These are phyloP conservation scores for Trebouxiophyceae sp. DNA, from an alignment of 163 green algal genomes.

Conservation along the genomic window DNA sequence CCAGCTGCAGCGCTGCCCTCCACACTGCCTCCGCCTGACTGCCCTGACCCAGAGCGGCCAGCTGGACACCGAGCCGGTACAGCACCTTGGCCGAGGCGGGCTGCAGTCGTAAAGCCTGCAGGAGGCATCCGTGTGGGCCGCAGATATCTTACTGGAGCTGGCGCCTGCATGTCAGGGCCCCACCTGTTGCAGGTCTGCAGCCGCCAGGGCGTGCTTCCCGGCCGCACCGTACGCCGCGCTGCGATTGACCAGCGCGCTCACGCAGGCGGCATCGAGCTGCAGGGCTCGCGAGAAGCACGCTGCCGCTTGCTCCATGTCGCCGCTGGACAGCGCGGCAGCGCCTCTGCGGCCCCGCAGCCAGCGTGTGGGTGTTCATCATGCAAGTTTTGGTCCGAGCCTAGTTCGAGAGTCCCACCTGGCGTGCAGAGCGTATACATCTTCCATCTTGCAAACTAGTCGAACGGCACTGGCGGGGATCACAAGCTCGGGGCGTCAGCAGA, in stretches of 20 bases:
- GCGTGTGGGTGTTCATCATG: too few relatives aligned
- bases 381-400: too few relatives aligned
- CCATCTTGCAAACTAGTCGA: too few relatives aligned
- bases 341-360: neutral
- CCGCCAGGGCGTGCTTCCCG: neutral
- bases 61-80: neutral
- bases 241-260: neutral
- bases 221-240: neutral
- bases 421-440: too few relatives aligned
- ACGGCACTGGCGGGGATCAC: too few relatives aligned
- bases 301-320: neutral
- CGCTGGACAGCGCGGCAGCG: neutral
- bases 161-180: neutral
- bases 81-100: neutral
- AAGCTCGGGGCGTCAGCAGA: too few relatives aligned
- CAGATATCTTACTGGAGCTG: neutral
- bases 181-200: neutral
- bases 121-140: neutral
- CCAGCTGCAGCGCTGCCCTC: too few relatives aligned
- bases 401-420: too few relatives aligned
- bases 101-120: neutral
- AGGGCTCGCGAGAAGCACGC: neutral
- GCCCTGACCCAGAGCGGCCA: neutral
- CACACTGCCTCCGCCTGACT: neutral
- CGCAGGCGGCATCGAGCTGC: neutral